Conservation (phyloP, 306 rosid genomes). For the Elaeagnus macrophylla region DNA sequence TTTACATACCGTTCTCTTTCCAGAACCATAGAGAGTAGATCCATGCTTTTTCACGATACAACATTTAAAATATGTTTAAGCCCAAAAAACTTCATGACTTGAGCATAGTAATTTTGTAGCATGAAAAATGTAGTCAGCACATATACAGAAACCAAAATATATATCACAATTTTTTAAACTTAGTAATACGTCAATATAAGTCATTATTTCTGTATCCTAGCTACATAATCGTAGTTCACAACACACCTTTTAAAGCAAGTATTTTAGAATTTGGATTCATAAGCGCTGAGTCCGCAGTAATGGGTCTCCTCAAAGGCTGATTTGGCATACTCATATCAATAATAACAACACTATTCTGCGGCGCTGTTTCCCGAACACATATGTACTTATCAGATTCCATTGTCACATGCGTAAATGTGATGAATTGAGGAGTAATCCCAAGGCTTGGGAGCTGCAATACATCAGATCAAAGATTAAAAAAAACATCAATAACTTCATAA, state of each 20-base stretch:
- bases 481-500: neutral
- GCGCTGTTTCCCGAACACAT: constrained; percentile 83
- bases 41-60: too few species aligned
- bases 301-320: constrained; percentile 95
- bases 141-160: too few species aligned
- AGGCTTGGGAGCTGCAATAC: constrained; percentile 77
- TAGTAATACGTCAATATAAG: too few species aligned
- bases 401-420: constrained; percentile 89
- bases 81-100: too few species aligned
- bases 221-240: neutral
- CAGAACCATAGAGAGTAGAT: too few species aligned
- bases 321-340: constrained; percentile 87
- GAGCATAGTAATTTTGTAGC: too few species aligned
- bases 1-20: too few species aligned
- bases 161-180: too few species aligned
- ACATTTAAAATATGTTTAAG: too few species aligned
- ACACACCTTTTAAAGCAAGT: constrained; percentile 82
- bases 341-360: constrained; percentile 87
- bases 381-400: constrained; percentile 95
- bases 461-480: constrained; percentile 32
- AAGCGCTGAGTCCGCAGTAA: constrained; percentile 87
- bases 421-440: constrained; percentile 84
- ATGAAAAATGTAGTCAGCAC: too few species aligned
- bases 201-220: too few species aligned
- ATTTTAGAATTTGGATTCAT: constrained; percentile 95